Conservation (phyloP, 2,329 filamentous ascomycete genomes). For the Ophiostoma ips region DNA sequence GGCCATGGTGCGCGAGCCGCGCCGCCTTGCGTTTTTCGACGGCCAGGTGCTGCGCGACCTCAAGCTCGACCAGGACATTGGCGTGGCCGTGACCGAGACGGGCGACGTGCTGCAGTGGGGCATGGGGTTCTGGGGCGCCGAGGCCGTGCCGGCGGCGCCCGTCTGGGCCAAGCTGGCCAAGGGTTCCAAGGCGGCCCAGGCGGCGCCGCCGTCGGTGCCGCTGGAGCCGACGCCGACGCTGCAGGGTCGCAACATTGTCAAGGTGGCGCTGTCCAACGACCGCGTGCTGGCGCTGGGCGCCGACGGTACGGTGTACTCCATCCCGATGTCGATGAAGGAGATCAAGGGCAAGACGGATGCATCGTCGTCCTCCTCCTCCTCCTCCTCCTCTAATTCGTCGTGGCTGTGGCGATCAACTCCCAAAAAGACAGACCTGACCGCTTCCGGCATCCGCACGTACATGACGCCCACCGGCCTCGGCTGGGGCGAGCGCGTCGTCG, state of each 20-base stretch:
- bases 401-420: background rate
- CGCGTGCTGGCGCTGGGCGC: conserved; percentile 67
- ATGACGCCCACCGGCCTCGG: conserved; percentile 51
- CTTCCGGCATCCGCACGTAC: conserved; percentile 22
- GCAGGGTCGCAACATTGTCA: conserved; percentile 64
- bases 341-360: conserved; percentile 12
- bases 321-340: conserved; percentile 59
- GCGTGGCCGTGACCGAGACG: conserved; percentile 73
- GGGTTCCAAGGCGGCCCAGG: background rate
- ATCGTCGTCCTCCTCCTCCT: conserved; percentile 34
- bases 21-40: conserved; percentile 70
- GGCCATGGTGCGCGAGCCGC: conserved; percentile 61
- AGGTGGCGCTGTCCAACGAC: conserved; percentile 65
- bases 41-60: conserved; percentile 72
- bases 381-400: conserved; percentile 48
- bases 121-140: conserved; percentile 38
- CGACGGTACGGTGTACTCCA: conserved; percentile 67
- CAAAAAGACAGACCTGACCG: background rate
- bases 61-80: conserved; percentile 70
- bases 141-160: background rate
- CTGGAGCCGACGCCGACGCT: conserved; percentile 57
- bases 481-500: conserved; percentile 58
- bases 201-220: conserved; percentile 37
- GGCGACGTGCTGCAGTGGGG: conserved; percentile 93
- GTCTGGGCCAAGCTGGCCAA: conserved; percentile 1